A percentile compares a stretch with the other conserved stretches of the same genome.
Conservation (phyloP, 2,329 filamentous ascomycete species). For the Xylaria sp. region DNA sequence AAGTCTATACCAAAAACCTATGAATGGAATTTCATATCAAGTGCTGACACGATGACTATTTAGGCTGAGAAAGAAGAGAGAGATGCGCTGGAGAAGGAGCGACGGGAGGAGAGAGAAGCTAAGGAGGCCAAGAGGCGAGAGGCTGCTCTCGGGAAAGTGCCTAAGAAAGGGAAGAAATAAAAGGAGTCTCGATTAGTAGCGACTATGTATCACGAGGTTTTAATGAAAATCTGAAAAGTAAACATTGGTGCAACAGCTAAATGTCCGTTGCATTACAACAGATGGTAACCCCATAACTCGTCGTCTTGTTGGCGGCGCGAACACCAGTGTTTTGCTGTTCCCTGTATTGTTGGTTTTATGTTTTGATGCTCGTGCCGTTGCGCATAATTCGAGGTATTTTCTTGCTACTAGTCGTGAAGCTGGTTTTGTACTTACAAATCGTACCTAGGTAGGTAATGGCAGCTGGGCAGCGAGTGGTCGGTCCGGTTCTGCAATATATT, state of each 20-base stretch:
- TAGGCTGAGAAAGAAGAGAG: slow-evolving; percentile 69
- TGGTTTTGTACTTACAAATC: neutral
- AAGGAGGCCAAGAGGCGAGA: slow-evolving; percentile 66
- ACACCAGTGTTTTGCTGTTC: neutral
- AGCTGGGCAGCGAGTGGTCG: neutral
- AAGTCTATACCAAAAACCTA: neutral
- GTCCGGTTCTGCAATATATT: too few relatives aligned
- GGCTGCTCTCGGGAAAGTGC: slow-evolving; percentile 57
- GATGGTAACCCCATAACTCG: neutral
- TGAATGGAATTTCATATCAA: too few relatives aligned
- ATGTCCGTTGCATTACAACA: slow-evolving; percentile 3
- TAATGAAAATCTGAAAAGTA: slow-evolving; percentile 8
- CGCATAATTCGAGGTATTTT: neutral
- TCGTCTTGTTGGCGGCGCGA: neutral
- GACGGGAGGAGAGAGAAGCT: slow-evolving; percentile 62
- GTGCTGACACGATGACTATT: slow-evolving; percentile 40
- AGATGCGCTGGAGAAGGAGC: slow-evolving; percentile 61
- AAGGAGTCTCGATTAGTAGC: neutral
- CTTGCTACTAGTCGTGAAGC: neutral
- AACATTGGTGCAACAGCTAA: neutral
- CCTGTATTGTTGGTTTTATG: neutral
- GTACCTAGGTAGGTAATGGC: neutral
- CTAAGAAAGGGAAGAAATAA: slow-evolving; percentile 59
- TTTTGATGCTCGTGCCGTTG: neutral
- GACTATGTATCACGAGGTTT: neutral